These are phyloP conservation scores for Huntiella abstrusa DNA, from an alignment of 2,329 filamentous ascomycete genomes.

Conservation along the genomic window DNA sequence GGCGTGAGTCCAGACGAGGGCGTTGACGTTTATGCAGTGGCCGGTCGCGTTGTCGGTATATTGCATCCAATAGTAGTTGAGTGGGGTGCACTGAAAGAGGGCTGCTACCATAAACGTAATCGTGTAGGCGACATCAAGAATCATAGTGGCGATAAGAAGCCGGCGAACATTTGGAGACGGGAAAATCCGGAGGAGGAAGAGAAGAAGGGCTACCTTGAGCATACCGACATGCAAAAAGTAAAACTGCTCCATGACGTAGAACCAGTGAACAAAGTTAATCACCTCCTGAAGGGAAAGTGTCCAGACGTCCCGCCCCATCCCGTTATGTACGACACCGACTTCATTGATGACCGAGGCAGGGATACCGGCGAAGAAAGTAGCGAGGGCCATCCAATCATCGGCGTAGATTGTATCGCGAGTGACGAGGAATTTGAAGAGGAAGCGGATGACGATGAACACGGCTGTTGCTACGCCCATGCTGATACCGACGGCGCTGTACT, in stretches of 20 bases:
- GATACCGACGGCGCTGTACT: conserved; percentile 19
- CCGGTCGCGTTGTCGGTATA: conserved; percentile 31
- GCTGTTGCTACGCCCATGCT: conserved; percentile 19
- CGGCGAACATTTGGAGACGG: conserved; percentile 21
- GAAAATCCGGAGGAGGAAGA: conserved; percentile 38
- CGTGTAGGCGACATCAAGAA: conserved; percentile 22
- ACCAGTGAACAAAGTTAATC: conserved; percentile 23
- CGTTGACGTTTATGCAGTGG: conserved; percentile 29
- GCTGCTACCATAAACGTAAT: conserved; percentile 24
- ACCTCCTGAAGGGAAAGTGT: conserved; percentile 24
- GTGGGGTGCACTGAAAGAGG: conserved; percentile 32
- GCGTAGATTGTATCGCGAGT: conserved; percentile 19
- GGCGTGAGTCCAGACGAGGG: conserved; percentile 31
- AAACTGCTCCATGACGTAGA: conserved; percentile 25
- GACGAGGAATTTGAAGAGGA: conserved; percentile 20
- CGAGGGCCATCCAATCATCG: conserved; percentile 21
- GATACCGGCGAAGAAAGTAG: conserved; percentile 16
- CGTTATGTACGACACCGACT: conserved; percentile 20
- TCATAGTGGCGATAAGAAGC: conserved; percentile 25
- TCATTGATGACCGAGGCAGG: conserved; percentile 18
- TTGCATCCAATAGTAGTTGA: conserved; percentile 31
- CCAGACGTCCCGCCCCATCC: conserved; percentile 33
- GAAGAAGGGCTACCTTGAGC: conserved; percentile 31
- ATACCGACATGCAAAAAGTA: conserved; percentile 29
- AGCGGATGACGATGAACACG: conserved; percentile 24